These are phyloP conservation scores for Leishmania major DNA, from an alignment of 208 protist genomes.

Conservation along the genomic window DNA sequence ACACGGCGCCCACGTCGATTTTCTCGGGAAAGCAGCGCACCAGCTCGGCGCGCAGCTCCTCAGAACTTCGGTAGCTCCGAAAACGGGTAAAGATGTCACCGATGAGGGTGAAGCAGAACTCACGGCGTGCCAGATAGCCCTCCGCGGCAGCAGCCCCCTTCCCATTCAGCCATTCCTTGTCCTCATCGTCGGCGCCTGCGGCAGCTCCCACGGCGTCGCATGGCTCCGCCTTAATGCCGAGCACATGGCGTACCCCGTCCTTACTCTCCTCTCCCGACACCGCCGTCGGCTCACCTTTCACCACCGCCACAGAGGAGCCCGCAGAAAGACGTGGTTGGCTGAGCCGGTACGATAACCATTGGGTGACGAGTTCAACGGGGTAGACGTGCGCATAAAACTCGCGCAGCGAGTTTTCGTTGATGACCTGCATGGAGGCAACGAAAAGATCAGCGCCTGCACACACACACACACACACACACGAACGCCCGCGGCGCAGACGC, in stretches of 20 bases:
- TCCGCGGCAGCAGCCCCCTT: conserved; percentile 35
- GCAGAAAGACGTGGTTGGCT: neutral
- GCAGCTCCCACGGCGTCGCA: neutral
- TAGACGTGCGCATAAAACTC: conserved; percentile 93
- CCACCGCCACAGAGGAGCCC: neutral
- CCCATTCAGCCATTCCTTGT: neutral
- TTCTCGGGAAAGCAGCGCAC: conserved; percentile 84
- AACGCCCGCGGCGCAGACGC: neutral
- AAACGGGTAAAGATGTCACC: conserved; percentile 90
- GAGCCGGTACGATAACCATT: conserved; percentile 80
- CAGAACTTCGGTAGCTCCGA: conserved; percentile 72
- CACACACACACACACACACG: too few species aligned
- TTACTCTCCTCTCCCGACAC: neutral
- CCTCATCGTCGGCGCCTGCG: neutral
- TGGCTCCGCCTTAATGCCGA: neutral
- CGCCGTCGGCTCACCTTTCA: neutral
- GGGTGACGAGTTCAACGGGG: conserved; percentile 76
- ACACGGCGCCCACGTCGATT: conserved; percentile 91
- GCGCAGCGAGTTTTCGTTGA: conserved; percentile 72
- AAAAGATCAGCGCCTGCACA: neutral
- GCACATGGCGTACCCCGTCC: neutral
- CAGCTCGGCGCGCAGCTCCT: conserved; percentile 77
- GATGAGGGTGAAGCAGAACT: conserved; percentile 92
- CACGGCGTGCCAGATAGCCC: conserved; percentile 77
- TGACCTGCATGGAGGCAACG: conserved; percentile 24